A percentile compares a stretch with the other conserved stretches of the same genome.
phyloP scores from a whole-genome alignment of 495 filamentous ascomycete species.

The Neurospora sp. region DNA sequence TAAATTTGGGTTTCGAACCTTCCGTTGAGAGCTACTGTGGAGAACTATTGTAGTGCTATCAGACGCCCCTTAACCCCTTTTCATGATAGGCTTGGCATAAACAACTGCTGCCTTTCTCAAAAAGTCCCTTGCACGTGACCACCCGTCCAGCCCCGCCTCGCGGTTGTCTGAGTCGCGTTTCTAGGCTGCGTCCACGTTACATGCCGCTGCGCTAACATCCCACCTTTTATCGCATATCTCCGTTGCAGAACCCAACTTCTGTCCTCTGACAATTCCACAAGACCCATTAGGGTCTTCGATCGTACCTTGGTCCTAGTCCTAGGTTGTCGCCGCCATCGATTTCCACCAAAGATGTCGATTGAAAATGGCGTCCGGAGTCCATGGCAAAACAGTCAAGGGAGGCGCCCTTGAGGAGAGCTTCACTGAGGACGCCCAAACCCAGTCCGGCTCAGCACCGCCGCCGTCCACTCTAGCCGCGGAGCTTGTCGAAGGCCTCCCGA shows the following conservation, averaged over 20 bases:
- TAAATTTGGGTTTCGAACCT: not conserved
- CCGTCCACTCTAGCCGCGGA: constrained; percentile 63
- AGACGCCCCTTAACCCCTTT: not conserved
- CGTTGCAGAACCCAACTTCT: not conserved
- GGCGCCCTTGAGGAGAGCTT: not conserved
- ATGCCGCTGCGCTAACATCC: not conserved
- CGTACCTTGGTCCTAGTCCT: not conserved
- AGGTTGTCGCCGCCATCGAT: not conserved
- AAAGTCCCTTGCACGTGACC: not conserved
- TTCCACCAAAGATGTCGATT: constrained; percentile 9
- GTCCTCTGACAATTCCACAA: not conserved
- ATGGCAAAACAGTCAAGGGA: constrained; percentile 9
- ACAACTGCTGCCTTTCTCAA: not conserved
- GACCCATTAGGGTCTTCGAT: not conserved
- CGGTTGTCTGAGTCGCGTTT: not conserved
- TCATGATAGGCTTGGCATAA: not conserved
- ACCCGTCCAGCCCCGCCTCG: not conserved
- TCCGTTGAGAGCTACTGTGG: not conserved
- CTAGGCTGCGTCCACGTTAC: not conserved
- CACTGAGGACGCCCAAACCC: not conserved
- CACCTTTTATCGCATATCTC: not conserved
- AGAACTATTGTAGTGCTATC: not conserved
- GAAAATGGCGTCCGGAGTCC: constrained; percentile 13
- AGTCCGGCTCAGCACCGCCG: constrained; percentile 27
- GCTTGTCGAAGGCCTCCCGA: constrained; percentile 47